Percentiles rank a stretch among this genome's conserved stretches.
phyloP scores from a whole-genome alignment of 805 yeast species.

The Grigorovia transvaalensis region DNA sequence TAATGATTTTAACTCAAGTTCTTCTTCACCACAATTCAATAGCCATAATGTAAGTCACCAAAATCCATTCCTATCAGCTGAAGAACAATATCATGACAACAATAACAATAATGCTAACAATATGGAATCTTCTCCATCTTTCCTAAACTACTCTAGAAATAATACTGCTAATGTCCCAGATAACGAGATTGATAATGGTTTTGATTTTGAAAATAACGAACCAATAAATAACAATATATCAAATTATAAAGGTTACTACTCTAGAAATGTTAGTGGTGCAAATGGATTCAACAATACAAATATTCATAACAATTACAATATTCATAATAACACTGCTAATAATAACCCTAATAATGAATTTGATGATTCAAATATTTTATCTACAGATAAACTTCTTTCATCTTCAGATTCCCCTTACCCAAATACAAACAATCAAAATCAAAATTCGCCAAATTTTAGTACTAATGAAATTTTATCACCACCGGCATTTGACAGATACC shows the following conservation, averaged over 20 bases:
- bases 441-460: conserved; percentile 7
- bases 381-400: conserved; percentile 7
- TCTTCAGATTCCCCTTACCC: conserved; percentile 8
- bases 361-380: conserved; percentile 2
- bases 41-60: background rate
- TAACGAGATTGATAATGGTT: background rate
- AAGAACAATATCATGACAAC: conserved; percentile 8
- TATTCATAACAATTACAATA: background rate
- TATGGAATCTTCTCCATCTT: conserved; percentile 1
- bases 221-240: background rate
- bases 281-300: background rate
- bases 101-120: background rate
- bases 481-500: conserved; percentile 59
- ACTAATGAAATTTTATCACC: conserved; percentile 32
- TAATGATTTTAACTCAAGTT: background rate
- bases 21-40: conserved; percentile 1
- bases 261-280: conserved; percentile 10
- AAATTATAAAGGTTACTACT: conserved; percentile 23
- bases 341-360: background rate
- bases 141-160: conserved; percentile 1
- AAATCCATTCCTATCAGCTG: conserved; percentile 10
- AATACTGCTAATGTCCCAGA: background rate
- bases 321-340: background rate
- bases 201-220: background rate
- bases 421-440: background rate